Evolutionary conservation across 441 rosid genomes (phyloP).

Genomic region (Isatis lusitanica): DNA sequence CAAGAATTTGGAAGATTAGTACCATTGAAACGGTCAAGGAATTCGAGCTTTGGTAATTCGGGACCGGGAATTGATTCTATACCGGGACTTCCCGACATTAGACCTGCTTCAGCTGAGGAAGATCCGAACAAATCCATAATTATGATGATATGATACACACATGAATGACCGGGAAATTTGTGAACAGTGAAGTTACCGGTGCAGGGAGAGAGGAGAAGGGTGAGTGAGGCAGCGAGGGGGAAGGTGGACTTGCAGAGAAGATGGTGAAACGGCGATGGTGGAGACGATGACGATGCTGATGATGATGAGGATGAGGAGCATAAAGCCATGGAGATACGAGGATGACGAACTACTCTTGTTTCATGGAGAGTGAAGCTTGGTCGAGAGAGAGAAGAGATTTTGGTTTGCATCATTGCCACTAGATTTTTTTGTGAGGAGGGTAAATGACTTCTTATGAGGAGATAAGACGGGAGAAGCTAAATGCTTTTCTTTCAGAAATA

Average conservation of each 20-base stretch:
- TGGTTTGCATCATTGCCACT: slow-evolving; percentile 39
- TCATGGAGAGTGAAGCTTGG: slow-evolving; percentile 32
- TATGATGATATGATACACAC: background rate
- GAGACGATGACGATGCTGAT: background rate
- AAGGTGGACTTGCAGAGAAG: slow-evolving; percentile 44
- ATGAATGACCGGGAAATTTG: background rate
- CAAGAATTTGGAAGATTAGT: slow-evolving; percentile 11
- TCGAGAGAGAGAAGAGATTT: slow-evolving; percentile 32
- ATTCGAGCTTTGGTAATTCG: slow-evolving; percentile 71
- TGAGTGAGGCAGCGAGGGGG: slow-evolving; percentile 70
- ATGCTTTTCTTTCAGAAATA: background rate
- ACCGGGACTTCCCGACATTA: slow-evolving; percentile 76
- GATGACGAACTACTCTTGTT: slow-evolving; percentile 16
- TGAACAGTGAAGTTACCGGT: slow-evolving; percentile 45
- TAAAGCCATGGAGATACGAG: slow-evolving; percentile 36
- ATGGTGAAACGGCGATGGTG: slow-evolving; percentile 22
- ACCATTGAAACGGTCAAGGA: slow-evolving; percentile 74
- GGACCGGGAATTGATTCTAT: slow-evolving; percentile 91
- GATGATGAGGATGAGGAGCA: slow-evolving; percentile 21
- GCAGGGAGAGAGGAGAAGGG: slow-evolving; percentile 62
- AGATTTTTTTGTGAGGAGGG: slow-evolving; percentile 32
- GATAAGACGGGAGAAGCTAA: slow-evolving; percentile 15
- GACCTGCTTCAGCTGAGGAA: slow-evolving; percentile 71
- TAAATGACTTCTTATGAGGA: slow-evolving; percentile 14
- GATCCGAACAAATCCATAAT: background rate